These are phyloP conservation scores for Scheffersomyces cryptocercus DNA, from an alignment of 1,139 yeast species.

Conservation along the genomic window DNA sequence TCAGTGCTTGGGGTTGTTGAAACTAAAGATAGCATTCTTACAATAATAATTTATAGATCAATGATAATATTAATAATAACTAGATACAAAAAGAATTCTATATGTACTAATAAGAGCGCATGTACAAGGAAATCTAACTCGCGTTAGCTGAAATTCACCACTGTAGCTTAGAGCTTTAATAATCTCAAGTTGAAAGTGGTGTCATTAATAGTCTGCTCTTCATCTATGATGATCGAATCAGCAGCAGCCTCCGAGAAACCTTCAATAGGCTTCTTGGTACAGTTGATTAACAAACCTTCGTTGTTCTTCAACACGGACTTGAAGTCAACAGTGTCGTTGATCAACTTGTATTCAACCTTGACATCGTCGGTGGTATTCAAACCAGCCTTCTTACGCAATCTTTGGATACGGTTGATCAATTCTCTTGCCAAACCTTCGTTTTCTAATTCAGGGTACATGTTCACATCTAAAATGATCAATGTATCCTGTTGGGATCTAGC, in stretches of 20 bases:
- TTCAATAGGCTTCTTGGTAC: slow-evolving; percentile 66
- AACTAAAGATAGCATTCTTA: background rate
- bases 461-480: slow-evolving; percentile 84
- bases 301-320: slow-evolving; percentile 65
- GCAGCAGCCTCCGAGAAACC: slow-evolving; percentile 35
- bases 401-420: slow-evolving; percentile 93
- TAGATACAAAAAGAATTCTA: background rate
- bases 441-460: slow-evolving; percentile 82
- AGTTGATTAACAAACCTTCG: slow-evolving; percentile 68
- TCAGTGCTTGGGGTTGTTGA: slow-evolving; percentile 51
- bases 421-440: slow-evolving; percentile 97
- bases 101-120: background rate
- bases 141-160: background rate
- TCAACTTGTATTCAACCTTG: slow-evolving; percentile 73
- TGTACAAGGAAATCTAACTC: background rate
- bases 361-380: slow-evolving; percentile 95
- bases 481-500: slow-evolving; percentile 88
- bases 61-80: no score
- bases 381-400: slow-evolving; percentile 95
- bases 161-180: slow-evolving; percentile 50
- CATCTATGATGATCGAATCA: slow-evolving; percentile 69
- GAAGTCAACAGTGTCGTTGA: slow-evolving; percentile 71
- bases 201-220: slow-evolving; percentile 87
- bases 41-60: background rate
- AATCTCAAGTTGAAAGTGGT: slow-evolving; percentile 80